Evolutionary conservation across 768 basidiomycete species (phyloP).

Genomic region (Cystofilobasidium macerans): DNA sequence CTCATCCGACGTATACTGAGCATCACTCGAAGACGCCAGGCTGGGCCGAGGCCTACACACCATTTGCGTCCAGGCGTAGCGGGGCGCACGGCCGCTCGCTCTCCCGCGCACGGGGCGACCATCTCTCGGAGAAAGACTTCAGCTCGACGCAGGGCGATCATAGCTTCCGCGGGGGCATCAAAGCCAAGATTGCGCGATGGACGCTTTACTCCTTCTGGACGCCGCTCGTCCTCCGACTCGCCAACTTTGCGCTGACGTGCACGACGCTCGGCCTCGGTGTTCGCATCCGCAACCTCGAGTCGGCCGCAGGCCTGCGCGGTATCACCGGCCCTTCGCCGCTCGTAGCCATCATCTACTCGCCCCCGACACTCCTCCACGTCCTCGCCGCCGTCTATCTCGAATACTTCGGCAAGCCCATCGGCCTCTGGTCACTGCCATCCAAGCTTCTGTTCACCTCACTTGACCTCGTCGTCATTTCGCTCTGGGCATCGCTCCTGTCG

Average conservation of each 20-base stretch:
- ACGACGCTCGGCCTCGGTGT: conserved; percentile 19
- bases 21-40: conserved; percentile 25
- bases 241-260: conserved; percentile 19
- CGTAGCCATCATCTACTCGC: conserved; percentile 72
- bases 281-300: conserved; percentile 14
- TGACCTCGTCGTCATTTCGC: conserved; percentile 81
- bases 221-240: conserved; percentile 14
- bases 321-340: conserved; percentile 24
- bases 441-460: conserved; percentile 77
- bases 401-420: conserved; percentile 82
- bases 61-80: background rate
- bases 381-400: conserved; percentile 81
- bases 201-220: conserved; percentile 12
- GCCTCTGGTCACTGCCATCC: conserved; percentile 78
- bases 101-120: background rate
- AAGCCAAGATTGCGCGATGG: background rate
- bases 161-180: background rate
- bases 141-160: background rate
- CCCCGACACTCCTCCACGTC: conserved; percentile 71
- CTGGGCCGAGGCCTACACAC: conserved; percentile 19
- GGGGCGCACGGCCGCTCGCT: background rate
- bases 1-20: background rate
- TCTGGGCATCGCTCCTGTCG: conserved; percentile 83
- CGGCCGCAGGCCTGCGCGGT: background rate
- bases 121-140: background rate